These are phyloP conservation scores for Bruguiera sexangula DNA, from an alignment of 345 rosid genomes.

Conservation along the genomic window DNA sequence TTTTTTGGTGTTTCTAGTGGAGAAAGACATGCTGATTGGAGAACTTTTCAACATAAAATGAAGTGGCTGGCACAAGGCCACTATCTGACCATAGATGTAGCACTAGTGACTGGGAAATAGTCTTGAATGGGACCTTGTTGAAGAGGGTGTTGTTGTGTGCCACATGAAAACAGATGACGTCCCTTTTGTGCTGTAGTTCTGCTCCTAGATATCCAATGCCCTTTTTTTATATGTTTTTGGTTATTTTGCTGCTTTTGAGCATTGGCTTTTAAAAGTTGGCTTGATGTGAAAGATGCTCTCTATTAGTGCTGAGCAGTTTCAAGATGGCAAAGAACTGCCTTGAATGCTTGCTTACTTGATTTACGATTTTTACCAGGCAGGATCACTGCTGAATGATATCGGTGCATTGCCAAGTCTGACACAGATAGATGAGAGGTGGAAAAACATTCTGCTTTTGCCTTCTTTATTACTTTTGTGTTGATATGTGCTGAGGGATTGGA, in stretches of 20 bases:
- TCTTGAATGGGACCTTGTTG: no score
- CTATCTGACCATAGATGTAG: not conserved
- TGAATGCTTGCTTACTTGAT: constrained; percentile 1
- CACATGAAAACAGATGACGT: no score
- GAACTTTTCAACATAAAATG: not conserved
- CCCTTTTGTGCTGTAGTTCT: no score
- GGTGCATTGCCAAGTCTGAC: constrained; percentile 17
- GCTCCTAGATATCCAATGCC: no score
- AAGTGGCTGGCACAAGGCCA: not conserved
- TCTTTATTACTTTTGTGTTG: not conserved
- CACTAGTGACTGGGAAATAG: not conserved
- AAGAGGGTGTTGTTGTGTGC: no score
- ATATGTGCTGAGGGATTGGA: not conserved
- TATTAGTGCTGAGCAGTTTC: no score
- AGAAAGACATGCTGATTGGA: not conserved
- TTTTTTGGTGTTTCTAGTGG: not conserved
- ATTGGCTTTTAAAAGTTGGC: no score
- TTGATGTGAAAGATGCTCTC: no score
- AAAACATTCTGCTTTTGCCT: not conserved
- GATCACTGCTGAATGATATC: constrained; percentile 29
- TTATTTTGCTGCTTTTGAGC: no score
- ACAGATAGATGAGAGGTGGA: constrained; percentile 41
- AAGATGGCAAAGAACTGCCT: no score
- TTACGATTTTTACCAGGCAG: constrained; percentile 28
- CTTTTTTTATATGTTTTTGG: no score